Evolutionary conservation across 768 basidiomycete species (phyloP), one percentile per base, ranked within the genome.

Genomic region (Favolaschia claudopus): DNA sequence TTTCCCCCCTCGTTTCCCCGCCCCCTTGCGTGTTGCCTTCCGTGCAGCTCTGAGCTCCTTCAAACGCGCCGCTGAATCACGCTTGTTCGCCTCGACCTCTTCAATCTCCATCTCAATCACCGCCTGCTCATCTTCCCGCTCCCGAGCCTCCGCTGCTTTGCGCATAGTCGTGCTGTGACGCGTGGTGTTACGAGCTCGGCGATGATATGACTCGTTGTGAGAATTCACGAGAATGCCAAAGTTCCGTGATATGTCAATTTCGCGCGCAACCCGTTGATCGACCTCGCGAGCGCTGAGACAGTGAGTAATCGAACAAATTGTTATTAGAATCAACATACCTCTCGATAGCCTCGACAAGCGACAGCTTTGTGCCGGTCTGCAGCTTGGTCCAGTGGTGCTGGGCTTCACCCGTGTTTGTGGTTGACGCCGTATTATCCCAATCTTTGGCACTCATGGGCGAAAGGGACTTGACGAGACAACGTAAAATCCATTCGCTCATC

Each of bases 371-470:
- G 15, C 67, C 63, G 1, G 60, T 69, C 8, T 60, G 57, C 9
- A 19, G 47, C 32, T 67, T 67, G 1, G 67, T 69, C 60, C 58
- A 69, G 37, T 64, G 58, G 39, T 69, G 67, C 48, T 65, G 64
- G 15, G 43, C 40, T 51, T 66, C 56, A 12, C 62, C 64, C 9
- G 61, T 33, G 50, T 67, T 69, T 1, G 67, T 69, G 20, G 65
- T 69, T 1, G 63, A 29, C 3, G 60, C 60, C 8, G 56, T 65
- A 2, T 51, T 34, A 6, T 60, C 55, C 60, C 63, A 69, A 29
- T 69, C 57, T 9, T 64, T 38, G 5, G 65, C 28, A 39, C 20
- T 17, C 28, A 69, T 62, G 12, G 60, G 58, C 9, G 63, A 69
- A 5, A 55, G 58, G 17, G 48, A 64, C 42, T 65, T 55, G 25